Evolutionary conservation across 371 early-diverging fungal species (phyloP), one percentile per base, ranked within the genome.

Genomic region (Smittium mucronatum): DNA sequence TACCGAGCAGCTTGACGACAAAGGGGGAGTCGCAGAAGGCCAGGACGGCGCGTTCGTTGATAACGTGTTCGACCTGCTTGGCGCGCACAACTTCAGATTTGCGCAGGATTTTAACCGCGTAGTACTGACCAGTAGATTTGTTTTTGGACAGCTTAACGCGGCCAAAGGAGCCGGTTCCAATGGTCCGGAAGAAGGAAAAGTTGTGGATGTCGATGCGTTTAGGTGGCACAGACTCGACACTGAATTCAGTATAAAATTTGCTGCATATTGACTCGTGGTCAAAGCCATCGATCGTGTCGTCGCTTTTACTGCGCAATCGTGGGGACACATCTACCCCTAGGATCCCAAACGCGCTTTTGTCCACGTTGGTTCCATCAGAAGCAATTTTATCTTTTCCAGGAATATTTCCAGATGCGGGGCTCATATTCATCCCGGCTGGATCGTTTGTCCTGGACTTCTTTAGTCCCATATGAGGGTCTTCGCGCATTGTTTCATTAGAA

Each of bases 131-230:
- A 25, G 63, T 32, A 2, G 8, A 66, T 70, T 34, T 67, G 28
- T 85, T 85, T 64, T 85, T 87, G 26, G 90, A 93, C 30, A 99
- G 83, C 79, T 93, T 95, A 58, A 99, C 99, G 29, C 98, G 90
- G 29, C 99, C 99, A 84, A 99, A 99, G 11, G 98, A 94, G 16
- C 99, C 99, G 0, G 97, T 95, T 17, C 99, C 99, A 29, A 99
- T 71, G 17, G 90, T 91, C 34, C 90, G 84, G 65, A 85, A 80
- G 69, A 90, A 78, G 69, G 83, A 82, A 71, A 89, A 90, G 69
- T 89, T 88, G 32, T 80, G 78, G 36, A 90, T 76, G 71, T 82
- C 82, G 47, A 89, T 26, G 16, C 35, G 34, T 8, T 59, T 59
- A 21, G 59, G 5, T 59, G 8, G 5, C 21, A 47, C 47, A 5